Conservation (phyloP, 148 eudicot genomes). For the Rhododendron griersonianum region DNA sequence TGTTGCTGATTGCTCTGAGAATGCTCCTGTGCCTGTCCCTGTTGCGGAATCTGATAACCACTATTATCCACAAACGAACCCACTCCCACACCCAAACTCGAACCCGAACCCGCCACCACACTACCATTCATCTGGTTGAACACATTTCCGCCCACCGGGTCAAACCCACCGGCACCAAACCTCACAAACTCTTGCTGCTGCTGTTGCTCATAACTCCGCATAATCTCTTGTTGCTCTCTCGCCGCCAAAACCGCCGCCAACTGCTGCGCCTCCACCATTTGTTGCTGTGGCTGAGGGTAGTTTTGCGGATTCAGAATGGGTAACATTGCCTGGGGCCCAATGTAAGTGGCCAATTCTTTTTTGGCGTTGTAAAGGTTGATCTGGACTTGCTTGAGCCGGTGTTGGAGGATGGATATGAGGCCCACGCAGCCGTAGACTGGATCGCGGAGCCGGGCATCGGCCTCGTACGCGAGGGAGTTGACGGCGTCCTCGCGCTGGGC, state of each 20-base stretch:
- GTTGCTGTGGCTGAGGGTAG: slow-evolving; percentile 27
- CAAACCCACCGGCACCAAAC: slow-evolving; percentile 28
- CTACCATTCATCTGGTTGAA: slow-evolving; percentile 25
- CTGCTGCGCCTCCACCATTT: slow-evolving; percentile 46
- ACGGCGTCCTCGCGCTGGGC: slow-evolving; percentile 73
- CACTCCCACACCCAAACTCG: slow-evolving; percentile 33
- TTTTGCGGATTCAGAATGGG: slow-evolving; percentile 34
- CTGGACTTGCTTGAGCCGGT: slow-evolving; percentile 53
- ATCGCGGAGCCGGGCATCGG: slow-evolving; percentile 58
- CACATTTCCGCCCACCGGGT: slow-evolving; percentile 18
- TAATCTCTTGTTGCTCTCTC: slow-evolving; percentile 53
- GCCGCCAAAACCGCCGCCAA: slow-evolving; percentile 37
- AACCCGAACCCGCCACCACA: slow-evolving; percentile 25
- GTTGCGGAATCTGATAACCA: slow-evolving; percentile 32
- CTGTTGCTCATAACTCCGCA: slow-evolving; percentile 51
- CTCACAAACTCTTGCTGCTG: slow-evolving; percentile 28
- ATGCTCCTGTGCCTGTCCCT: slow-evolving; percentile 14
- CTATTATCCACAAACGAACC: slow-evolving; percentile 29
- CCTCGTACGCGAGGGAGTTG: slow-evolving; percentile 74
- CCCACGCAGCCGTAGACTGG: slow-evolving; percentile 91
- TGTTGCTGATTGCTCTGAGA: slow-evolving; percentile 12
- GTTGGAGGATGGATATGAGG: slow-evolving; percentile 60
- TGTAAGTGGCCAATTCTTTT: slow-evolving; percentile 49
- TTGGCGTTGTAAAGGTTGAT: slow-evolving; percentile 45
- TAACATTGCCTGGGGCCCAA: slow-evolving; percentile 56